A percentile compares a stretch with the other conserved stretches of the same genome.
Conservation (phyloP, 1,284 basidiomycete genomes). For the Trichosporon ovoides region DNA sequence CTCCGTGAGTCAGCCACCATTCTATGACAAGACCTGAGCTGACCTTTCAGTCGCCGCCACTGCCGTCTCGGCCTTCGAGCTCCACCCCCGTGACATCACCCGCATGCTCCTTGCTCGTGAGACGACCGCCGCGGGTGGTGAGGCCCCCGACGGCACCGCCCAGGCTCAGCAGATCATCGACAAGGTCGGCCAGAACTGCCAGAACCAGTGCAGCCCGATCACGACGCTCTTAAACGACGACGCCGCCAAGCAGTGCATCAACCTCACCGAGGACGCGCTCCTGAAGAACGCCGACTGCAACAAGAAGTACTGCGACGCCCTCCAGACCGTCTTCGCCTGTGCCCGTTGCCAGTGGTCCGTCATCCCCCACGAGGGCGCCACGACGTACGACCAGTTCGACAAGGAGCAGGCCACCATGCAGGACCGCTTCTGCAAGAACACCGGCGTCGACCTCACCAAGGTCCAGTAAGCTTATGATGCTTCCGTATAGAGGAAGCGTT, state of each 20-base stretch:
- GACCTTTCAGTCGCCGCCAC: neutral
- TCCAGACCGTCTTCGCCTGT: neutral
- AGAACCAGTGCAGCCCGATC: neutral
- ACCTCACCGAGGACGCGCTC: neutral
- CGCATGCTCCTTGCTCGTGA: neutral
- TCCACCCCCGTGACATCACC: neutral
- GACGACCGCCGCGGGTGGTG: too few species aligned
- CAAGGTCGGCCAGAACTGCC: neutral
- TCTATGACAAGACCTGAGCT: too few species aligned
- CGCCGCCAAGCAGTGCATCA: neutral
- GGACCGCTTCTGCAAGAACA: neutral
- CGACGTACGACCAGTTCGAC: neutral
- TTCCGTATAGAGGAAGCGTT: too few species aligned
- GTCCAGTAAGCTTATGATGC: neutral
- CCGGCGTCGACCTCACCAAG: neutral
- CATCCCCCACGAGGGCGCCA: neutral
- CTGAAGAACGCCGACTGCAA: neutral
- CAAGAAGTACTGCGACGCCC: neutral
- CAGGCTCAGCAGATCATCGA: neutral
- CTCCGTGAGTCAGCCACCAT: neutral
- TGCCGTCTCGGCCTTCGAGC: neutral
- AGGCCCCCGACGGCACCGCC: neutral
- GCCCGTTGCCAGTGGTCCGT: neutral
- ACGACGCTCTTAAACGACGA: neutral
- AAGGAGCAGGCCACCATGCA: neutral